Percentiles rank a stretch among this genome's conserved stretches.
These are phyloP conservation scores for Silene noctiflora DNA, from an alignment of 179 eudicot species.

Conservation along the genomic window DNA sequence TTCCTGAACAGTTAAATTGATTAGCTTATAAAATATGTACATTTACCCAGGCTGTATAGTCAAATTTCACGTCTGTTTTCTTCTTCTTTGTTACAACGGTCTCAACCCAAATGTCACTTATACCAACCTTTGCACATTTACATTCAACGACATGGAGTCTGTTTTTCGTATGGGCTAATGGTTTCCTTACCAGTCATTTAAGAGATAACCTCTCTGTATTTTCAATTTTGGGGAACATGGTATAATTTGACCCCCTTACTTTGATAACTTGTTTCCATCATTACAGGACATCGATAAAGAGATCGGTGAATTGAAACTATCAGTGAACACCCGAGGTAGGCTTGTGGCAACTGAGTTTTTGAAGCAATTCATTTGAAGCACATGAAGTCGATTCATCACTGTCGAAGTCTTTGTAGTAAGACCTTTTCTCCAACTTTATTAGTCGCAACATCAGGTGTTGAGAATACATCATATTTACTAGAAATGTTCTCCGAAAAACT, in stretches of 20 bases:
- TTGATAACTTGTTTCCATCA: background rate
- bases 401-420: background rate
- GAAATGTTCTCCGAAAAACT: background rate
- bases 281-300: constrained; percentile 97
- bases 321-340: constrained; percentile 91
- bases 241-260: background rate
- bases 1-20: background rate
- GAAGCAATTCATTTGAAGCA: constrained; percentile 68
- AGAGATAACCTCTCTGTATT: background rate
- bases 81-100: background rate
- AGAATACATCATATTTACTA: background rate
- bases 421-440: background rate
- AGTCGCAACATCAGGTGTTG: background rate
- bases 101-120: background rate
- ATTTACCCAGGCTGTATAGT: background rate
- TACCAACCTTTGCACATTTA: background rate
- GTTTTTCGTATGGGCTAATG: background rate
- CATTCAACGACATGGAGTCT: background rate
- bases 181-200: background rate
- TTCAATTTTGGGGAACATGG: background rate
- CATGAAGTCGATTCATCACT: background rate
- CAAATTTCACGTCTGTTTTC: background rate
- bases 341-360: constrained; percentile 93
- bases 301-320: constrained; percentile 79
- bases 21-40: background rate